These are phyloP conservation scores for Pestalotiopsis sp. DNA, from an alignment of 2,329 filamentous ascomycete genomes.

Conservation along the genomic window DNA sequence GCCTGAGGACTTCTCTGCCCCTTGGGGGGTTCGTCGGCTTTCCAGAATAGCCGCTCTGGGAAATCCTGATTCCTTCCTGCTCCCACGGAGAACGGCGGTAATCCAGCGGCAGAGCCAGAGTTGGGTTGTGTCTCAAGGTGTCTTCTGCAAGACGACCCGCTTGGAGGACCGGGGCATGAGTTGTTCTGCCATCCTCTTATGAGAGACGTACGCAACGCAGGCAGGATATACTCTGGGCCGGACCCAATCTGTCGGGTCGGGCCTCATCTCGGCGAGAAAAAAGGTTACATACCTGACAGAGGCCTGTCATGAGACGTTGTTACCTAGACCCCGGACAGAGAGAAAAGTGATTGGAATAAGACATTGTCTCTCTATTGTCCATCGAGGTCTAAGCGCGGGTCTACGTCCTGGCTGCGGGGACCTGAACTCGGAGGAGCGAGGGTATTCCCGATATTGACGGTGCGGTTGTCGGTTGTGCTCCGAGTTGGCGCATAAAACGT, in stretches of 20 bases:
- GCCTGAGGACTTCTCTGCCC: neutral
- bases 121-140: neutral
- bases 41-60: neutral
- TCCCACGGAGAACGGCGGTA: neutral
- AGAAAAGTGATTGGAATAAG: no score
- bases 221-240: neutral
- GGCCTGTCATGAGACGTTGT: neutral
- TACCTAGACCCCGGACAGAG: neutral
- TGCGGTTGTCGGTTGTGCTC: no score
- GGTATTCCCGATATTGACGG: no score
- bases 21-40: neutral
- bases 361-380: no score
- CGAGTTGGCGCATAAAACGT: no score
- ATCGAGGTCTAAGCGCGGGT: no score
- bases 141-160: no score
- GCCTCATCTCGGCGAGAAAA: neutral
- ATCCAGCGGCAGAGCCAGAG: neutral
- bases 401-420: no score
- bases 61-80: no score
- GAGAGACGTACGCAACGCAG: neutral
- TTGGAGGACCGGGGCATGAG: no score
- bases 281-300: neutral
- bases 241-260: neutral
- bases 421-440: no score
- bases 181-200: no score